Evolutionary conservation across 768 basidiomycete species (phyloP).

Genomic region (Pholiota conissans): DNA sequence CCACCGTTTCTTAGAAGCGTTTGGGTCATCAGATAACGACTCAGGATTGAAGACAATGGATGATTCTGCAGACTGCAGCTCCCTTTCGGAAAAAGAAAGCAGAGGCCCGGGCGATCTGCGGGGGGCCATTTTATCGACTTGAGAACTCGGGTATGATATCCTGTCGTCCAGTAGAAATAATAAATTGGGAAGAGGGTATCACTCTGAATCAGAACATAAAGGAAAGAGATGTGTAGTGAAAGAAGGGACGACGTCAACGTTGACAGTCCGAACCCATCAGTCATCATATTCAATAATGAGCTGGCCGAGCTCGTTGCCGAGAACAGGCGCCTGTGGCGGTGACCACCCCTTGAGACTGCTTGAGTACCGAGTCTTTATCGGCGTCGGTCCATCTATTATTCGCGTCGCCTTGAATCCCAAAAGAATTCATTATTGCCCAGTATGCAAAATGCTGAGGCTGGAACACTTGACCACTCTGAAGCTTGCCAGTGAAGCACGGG

Average conservation of each 20-base stretch:
- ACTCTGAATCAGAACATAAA: background rate
- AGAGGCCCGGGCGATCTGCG: slow-evolving; percentile 21
- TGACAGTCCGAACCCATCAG: background rate
- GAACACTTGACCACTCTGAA: too few species aligned
- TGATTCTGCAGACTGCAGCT: slow-evolving; percentile 19
- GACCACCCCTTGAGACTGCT: background rate
- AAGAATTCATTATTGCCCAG: too few species aligned
- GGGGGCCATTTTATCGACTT: slow-evolving; percentile 12
- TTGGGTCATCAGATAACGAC: slow-evolving; percentile 16
- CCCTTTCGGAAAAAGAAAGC: slow-evolving; percentile 19
- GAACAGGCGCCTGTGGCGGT: background rate
- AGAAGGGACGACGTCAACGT: background rate
- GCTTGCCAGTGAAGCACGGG: too few species aligned
- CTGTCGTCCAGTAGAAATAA: background rate
- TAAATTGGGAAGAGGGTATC: background rate
- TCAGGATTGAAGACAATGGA: slow-evolving; percentile 15
- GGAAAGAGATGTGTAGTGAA: background rate
- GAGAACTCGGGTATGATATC: background rate
- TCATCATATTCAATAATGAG: too few species aligned
- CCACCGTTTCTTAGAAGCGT: slow-evolving; percentile 47
- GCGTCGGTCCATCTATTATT: too few species aligned
- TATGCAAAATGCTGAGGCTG: too few species aligned
- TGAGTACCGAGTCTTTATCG: too few species aligned
- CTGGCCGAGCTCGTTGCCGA: slow-evolving; percentile 5
- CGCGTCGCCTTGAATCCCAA: too few species aligned